Evolutionary conservation across 2,329 filamentous ascomycete species (phyloP).

Genomic region (Fusarium dlaminii): DNA sequence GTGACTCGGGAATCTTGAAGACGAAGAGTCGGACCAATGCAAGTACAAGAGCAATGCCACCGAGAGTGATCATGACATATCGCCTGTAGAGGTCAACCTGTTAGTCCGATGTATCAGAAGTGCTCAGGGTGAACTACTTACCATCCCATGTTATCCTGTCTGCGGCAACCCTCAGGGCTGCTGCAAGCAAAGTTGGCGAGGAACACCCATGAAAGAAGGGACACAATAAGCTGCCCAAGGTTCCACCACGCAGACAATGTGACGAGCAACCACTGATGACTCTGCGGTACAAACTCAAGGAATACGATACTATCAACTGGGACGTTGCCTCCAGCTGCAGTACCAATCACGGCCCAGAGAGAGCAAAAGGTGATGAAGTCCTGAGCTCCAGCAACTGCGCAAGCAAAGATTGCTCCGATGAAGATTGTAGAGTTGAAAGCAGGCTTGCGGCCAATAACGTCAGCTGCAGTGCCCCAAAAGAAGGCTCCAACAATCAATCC

Average conservation of each 20-base stretch:
- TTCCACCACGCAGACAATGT: conserved; percentile 58
- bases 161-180: conserved; percentile 29
- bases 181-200: conserved; percentile 50
- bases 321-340: conserved; percentile 55
- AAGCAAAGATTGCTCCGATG: conserved; percentile 62
- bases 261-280: conserved; percentile 55
- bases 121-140: background rate
- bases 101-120: background rate
- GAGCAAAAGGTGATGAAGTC: conserved; percentile 66
- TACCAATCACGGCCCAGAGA: conserved; percentile 53
- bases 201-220: conserved; percentile 48
- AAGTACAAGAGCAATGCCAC: background rate
- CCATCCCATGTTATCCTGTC: conserved; percentile 57
- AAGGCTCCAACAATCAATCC: conserved; percentile 57
- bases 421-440: conserved; percentile 58
- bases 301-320: conserved; percentile 60
- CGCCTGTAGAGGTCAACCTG: background rate
- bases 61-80: conserved; percentile 9
- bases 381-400: conserved; percentile 65
- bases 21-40: background rate
- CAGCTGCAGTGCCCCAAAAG: conserved; percentile 55
- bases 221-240: conserved; percentile 56
- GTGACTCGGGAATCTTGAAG: conserved; percentile 18
- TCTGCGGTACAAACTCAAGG: conserved; percentile 56
- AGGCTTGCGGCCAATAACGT: conserved; percentile 53